Percentiles rank a stretch among this genome's conserved stretches.
phyloP scores from a whole-genome alignment of 768 basidiomycete species.

The Psilocybe tampanensis region DNA sequence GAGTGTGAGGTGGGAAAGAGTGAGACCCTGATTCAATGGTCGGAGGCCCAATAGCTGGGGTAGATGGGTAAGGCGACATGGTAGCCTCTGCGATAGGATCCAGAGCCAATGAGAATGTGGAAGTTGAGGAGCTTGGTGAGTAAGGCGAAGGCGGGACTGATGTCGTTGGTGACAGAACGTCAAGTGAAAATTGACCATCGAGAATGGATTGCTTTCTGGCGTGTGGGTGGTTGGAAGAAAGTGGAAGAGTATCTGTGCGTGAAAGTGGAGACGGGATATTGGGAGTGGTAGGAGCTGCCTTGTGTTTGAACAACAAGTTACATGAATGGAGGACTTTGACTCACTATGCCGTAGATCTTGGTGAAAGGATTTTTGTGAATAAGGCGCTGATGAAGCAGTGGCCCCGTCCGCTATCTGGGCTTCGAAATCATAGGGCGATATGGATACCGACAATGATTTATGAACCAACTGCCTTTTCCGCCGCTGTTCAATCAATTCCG shows the following conservation, averaged over 20 bases:
- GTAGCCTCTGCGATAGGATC: slow-evolving; percentile 36
- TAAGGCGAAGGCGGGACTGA: slow-evolving; percentile 32
- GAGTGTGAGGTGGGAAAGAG: slow-evolving; percentile 29
- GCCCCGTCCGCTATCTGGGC: slow-evolving; percentile 32
- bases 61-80: slow-evolving; percentile 28
- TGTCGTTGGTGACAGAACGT: slow-evolving; percentile 31
- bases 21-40: slow-evolving; percentile 29
- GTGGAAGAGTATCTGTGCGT: slow-evolving; percentile 52
- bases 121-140: slow-evolving; percentile 44
- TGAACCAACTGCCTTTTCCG: slow-evolving; percentile 49
- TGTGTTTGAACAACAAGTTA: neutral
- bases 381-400: slow-evolving; percentile 30
- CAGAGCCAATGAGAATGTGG: slow-evolving; percentile 41
- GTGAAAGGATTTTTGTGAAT: slow-evolving; percentile 28
- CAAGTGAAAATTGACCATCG: slow-evolving; percentile 47
- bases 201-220: slow-evolving; percentile 74
- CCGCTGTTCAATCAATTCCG: slow-evolving; percentile 54
- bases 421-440: slow-evolving; percentile 52
- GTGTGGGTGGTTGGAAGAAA: slow-evolving; percentile 70
- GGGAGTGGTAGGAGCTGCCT: slow-evolving; percentile 35
- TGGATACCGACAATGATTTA: slow-evolving; percentile 69
- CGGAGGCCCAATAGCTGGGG: slow-evolving; percentile 29
- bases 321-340: neutral
- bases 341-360: slow-evolving; percentile 12
- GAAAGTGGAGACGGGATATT: slow-evolving; percentile 46